These are phyloP conservation scores for Schizosaccharomyces cryophilus DNA, from an alignment of 805 yeast species.

Conservation along the genomic window DNA sequence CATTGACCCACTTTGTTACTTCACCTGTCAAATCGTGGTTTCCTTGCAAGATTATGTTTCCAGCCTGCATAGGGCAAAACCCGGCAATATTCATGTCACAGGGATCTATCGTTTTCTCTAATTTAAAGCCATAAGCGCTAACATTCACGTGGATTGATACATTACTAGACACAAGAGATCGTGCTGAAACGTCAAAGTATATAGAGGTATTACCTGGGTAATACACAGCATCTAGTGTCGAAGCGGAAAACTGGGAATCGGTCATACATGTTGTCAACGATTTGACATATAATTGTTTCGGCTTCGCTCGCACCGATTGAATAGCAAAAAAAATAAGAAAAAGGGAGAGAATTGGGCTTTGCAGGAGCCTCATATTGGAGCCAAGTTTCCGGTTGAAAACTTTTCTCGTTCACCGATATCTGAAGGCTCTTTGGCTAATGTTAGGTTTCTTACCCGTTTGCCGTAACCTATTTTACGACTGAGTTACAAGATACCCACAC, in stretches of 20 bases:
- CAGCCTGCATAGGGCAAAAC: slow-evolving; percentile 67
- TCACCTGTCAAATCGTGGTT: slow-evolving; percentile 18
- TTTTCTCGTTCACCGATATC: too few relatives aligned
- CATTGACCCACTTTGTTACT: slow-evolving; percentile 18
- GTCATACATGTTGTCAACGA: slow-evolving; percentile 67
- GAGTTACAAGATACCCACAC: too few relatives aligned
- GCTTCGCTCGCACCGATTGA: neutral
- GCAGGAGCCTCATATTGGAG: neutral
- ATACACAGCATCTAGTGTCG: slow-evolving; percentile 51
- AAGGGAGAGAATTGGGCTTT: neutral
- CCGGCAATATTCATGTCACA: slow-evolving; percentile 33
- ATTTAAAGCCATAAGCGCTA: slow-evolving; percentile 58
- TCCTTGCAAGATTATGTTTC: slow-evolving; percentile 52
- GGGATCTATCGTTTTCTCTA: slow-evolving; percentile 31
- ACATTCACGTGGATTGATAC: slow-evolving; percentile 41
- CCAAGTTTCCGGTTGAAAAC: neutral
- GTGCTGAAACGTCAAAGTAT: slow-evolving; percentile 44
- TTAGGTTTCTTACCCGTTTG: too few relatives aligned
- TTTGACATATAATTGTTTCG: neutral
- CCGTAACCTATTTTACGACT: too few relatives aligned
- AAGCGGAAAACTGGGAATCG: slow-evolving; percentile 64
- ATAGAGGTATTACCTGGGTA: slow-evolving; percentile 42
- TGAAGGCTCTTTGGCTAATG: too few relatives aligned
- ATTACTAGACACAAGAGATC: slow-evolving; percentile 51
- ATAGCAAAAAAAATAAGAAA: neutral